Percentiles rank a stretch among this genome's conserved stretches.
Conservation (phyloP, 1,284 basidiomycete species). For the Pseudozyma pruni region DNA sequence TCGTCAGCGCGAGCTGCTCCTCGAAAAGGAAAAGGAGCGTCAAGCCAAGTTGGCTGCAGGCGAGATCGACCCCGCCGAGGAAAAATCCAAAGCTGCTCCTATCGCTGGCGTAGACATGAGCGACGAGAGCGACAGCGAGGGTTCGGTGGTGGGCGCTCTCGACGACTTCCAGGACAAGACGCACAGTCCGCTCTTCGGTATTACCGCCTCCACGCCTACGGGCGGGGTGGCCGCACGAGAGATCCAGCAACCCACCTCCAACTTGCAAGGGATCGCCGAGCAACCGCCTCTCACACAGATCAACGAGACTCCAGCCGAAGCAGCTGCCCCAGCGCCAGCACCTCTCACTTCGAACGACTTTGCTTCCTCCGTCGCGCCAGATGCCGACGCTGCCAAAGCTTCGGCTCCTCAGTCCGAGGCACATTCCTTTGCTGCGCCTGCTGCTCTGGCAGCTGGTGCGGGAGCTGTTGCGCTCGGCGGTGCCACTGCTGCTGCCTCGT, state of each 20-base stretch:
- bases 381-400: conserved; percentile 5
- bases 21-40: conserved; percentile 52
- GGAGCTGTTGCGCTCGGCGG: conserved; percentile 26
- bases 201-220: conserved; percentile 31
- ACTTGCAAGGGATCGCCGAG: conserved; percentile 31
- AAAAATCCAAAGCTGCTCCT: conserved; percentile 52
- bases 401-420: conserved; percentile 3
- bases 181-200: conserved; percentile 60
- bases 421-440: conserved; percentile 3
- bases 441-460: conserved; percentile 20
- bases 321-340: conserved; percentile 16
- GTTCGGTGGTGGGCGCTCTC: conserved; percentile 35
- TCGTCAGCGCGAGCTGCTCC: conserved; percentile 52
- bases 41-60: conserved; percentile 50
- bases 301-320: conserved; percentile 10
- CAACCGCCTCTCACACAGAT: conserved; percentile 4
- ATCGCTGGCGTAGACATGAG: conserved; percentile 64
- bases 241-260: conserved; percentile 30
- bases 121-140: conserved; percentile 65
- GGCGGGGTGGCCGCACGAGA: conserved; percentile 29
- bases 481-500: conserved; percentile 65
- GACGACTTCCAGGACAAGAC: conserved; percentile 51
- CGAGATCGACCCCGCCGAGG: conserved; percentile 26
- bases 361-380: conserved; percentile 14
- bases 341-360: conserved; percentile 28